Conservation (phyloP, 1,284 basidiomycete genomes). For the Kalmanozyma brasiliensis region DNA sequence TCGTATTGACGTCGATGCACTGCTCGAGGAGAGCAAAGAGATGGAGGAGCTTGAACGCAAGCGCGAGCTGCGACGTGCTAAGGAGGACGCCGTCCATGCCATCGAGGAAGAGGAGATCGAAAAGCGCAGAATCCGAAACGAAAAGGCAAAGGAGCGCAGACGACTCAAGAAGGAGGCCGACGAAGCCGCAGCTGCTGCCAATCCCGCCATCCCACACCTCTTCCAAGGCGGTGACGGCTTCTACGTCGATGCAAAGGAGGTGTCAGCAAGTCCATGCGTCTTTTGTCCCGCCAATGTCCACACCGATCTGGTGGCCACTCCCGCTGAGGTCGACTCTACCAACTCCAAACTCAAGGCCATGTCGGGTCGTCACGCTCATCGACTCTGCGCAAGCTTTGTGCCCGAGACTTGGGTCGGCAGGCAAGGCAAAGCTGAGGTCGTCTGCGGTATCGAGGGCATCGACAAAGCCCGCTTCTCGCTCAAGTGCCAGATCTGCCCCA, state of each 20-base stretch:
- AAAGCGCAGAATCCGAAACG: slow-evolving; percentile 38
- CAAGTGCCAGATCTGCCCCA: slow-evolving; percentile 86
- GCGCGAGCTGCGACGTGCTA: slow-evolving; percentile 72
- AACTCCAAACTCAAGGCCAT: slow-evolving; percentile 35
- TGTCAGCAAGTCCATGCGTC: slow-evolving; percentile 61
- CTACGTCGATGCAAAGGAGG: slow-evolving; percentile 34
- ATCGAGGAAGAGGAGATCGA: slow-evolving; percentile 43
- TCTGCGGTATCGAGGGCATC: slow-evolving; percentile 58
- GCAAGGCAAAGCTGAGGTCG: slow-evolving; percentile 42
- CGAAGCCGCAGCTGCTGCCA: slow-evolving; percentile 25
- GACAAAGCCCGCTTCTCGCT: slow-evolving; percentile 59
- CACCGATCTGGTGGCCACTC: slow-evolving; percentile 51
- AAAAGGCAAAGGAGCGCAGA: slow-evolving; percentile 44
- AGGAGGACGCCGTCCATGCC: slow-evolving; percentile 28
- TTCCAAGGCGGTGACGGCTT: slow-evolving; percentile 41
- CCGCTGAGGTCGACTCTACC: slow-evolving; percentile 22
- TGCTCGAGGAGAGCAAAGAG: slow-evolving; percentile 59
- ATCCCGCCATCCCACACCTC: slow-evolving; percentile 13
- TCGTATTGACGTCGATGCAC: slow-evolving; percentile 63
- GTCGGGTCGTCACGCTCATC: slow-evolving; percentile 55
- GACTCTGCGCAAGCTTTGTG: slow-evolving; percentile 62
- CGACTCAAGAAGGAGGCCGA: slow-evolving; percentile 30
- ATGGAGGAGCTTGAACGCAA: slow-evolving; percentile 58
- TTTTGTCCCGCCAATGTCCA: slow-evolving; percentile 66
- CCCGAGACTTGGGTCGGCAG: slow-evolving; percentile 64